Base-by-base conservation (phyloP, 2,329 filamentous ascomycete genomes). In the Didymella arachidicola region DNA sequence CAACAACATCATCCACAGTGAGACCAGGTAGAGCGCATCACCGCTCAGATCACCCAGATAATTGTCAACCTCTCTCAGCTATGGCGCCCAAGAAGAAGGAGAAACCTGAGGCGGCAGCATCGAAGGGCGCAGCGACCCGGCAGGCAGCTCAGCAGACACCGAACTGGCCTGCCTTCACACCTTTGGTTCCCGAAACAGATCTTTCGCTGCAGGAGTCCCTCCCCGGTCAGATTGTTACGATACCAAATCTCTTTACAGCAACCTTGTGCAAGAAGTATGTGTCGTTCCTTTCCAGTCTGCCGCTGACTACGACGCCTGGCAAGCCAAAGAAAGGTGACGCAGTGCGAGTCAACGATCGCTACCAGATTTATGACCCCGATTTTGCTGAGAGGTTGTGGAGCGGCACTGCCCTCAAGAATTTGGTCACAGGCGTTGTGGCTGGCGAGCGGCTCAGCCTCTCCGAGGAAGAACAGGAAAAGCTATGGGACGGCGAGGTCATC, bases 291-390 rank as follows among this genome's bases (percentile, higher is more conserved):
- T 81, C 84, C 10, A 85, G 84, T 0, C 78, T 96, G 2, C 88
- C 91, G 0, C 79, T 96, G 44, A 84, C 84, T 43, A 96, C 92
- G 1, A 96, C 92, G 0, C 92, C 92, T 0, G 87, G 87, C 0
- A 87, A 87, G 60, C 92, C 92, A 1, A 94, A 91, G 75, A 88
- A 87, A 61, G 92, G 91, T 46, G 89, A 95, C 54, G 93, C 93
- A 1, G 84, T 92, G 7, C 84, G 94, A 34, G 90, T 97, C 45
- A 97, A 97, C 74, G 94, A 97, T 74, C 87, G 94, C 11, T 96
- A 90, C 68, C 92, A 96, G 78, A 80, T 96, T 19, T 81, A 93
- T 27, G 93, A 97, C 78, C 78, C 85, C 27, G 76, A 64, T 0
- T 96, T 97, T 75, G 91, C 93, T 0, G 82, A 87, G 68, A 81